Evolutionary conservation across 768 basidiomycete genomes (phyloP), one percentile per base, ranked within the genome.

Genomic region (Postia placenta): DNA sequence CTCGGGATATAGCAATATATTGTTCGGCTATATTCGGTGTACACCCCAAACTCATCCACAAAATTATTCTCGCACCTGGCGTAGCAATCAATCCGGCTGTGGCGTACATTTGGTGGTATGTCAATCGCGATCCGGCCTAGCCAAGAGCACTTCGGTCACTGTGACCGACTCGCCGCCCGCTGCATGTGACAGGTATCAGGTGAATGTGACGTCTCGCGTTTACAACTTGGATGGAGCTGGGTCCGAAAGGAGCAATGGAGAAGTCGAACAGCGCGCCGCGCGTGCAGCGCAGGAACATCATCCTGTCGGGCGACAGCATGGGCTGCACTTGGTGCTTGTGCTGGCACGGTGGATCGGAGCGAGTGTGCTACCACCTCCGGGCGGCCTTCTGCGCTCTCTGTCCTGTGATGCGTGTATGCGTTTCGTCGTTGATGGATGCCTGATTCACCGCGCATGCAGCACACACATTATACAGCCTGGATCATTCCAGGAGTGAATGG

Each of bases 311-410:
- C n/a, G 78, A 78, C 51, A 75, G 74, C 51, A 74, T 76, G 0
- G 78, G 78, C 11, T 76, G 78, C 78, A 78, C 51, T 66, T 79
- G 1, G 75, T 73, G 1, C 68, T 79, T 9, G 71, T 74, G 11
- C 67, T 78, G 2, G 66, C 75, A 5, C 70, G 76, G 35, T 79
- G 76, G 76, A 62, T 79, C n/a, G 64, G 76, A 24, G 76, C 78
- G 56, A 69, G 67, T 5, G 55, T 67, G 12, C 59, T 79, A 0
- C 73, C 72, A 6, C 61, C 65, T 30, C 76, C 76, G 0, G 64
- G 74, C 47, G 76, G 72, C 2, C 60, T 79, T 3, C 60, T 78
- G 5, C 66, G 78, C 14, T 78, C 76, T 4, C 68, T 65, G 0
- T 67, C 67, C 3, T 69, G 67, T 44, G 67, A 67, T 48, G 63